These are phyloP conservation scores for Globisporangium nunn DNA, from an alignment of 352 stramenopile species.

Conservation along the genomic window DNA sequence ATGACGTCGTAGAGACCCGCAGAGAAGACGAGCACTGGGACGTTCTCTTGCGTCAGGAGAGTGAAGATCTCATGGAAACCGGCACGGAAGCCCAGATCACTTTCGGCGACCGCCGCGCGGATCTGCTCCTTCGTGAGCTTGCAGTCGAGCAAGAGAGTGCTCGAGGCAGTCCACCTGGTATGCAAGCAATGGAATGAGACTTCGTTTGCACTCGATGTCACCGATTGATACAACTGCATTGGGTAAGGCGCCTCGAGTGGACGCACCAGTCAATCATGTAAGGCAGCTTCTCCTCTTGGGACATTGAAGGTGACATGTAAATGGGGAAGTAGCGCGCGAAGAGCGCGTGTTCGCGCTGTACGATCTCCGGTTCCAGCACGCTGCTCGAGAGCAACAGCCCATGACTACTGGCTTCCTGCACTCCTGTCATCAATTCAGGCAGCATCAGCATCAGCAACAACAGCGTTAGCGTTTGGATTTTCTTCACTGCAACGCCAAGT, in stretches of 20 bases:
- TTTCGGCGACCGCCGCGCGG: conserved; percentile 18
- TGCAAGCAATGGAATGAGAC: too few relatives aligned
- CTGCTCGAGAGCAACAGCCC: conserved; percentile 41
- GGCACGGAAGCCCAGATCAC: conserved; percentile 31
- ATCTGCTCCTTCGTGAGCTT: conserved; percentile 39
- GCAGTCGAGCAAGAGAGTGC: conserved; percentile 35
- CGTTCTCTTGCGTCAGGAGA: conserved; percentile 23
- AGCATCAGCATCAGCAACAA: not conserved
- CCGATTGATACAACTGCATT: too few relatives aligned
- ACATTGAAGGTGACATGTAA: conserved; percentile 56
- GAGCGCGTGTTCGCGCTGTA: conserved; percentile 21
- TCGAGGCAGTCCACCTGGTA: too few relatives aligned
- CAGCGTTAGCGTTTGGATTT: too few relatives aligned
- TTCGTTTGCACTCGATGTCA: too few relatives aligned
- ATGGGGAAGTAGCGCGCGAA: conserved; percentile 80
- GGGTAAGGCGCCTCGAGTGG: too few relatives aligned
- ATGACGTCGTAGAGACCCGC: conserved; percentile 18
- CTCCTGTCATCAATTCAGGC: too few relatives aligned
- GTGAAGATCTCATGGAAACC: conserved; percentile 43
- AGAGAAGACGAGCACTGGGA: conserved; percentile 64
- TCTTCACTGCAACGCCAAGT: too few relatives aligned
- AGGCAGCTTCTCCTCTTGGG: conserved; percentile 65
- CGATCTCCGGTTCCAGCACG: conserved; percentile 30
- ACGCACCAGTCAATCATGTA: conserved; percentile 69
- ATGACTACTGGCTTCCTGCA: conserved; percentile 17